Evolutionary conservation across 495 filamentous ascomycete genomes (phyloP).

Genomic region (Hyaloscypha bicolor): DNA sequence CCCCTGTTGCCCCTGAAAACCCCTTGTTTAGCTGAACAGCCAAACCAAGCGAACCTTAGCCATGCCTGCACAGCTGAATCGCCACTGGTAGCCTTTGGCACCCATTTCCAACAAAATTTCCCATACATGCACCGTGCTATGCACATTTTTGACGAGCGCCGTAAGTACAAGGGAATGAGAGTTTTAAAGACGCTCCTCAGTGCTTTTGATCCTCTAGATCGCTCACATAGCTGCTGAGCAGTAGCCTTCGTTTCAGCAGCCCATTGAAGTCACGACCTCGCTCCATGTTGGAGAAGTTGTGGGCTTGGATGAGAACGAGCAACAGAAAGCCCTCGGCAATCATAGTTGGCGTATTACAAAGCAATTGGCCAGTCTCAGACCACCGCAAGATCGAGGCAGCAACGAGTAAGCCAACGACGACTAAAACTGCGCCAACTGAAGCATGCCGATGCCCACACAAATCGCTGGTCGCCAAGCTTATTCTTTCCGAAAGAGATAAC

Average conservation of each 20-base stretch:
- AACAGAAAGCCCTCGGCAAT: slow-evolving; percentile 46
- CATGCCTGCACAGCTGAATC: no score
- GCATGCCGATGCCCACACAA: slow-evolving; percentile 35
- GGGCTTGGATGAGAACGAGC: slow-evolving; percentile 42
- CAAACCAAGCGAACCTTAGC: no score
- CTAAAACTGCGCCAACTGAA: slow-evolving; percentile 31
- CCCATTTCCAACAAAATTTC: no score
- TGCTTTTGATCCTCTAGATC: slow-evolving; percentile 1
- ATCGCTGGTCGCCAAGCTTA: slow-evolving; percentile 32
- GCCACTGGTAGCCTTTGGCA: no score
- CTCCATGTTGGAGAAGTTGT: slow-evolving; percentile 37
- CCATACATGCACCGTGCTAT: no score
- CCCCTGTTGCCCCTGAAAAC: no score
- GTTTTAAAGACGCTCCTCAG: no score
- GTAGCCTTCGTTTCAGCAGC: slow-evolving; percentile 33
- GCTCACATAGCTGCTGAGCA: slow-evolving; percentile 27
- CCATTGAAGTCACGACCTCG: slow-evolving; percentile 31
- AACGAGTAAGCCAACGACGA: slow-evolving; percentile 36
- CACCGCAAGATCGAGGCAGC: slow-evolving; percentile 41
- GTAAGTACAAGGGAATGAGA: no score
- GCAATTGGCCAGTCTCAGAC: slow-evolving; percentile 42
- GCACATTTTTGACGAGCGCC: no score
- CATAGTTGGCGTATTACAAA: slow-evolving; percentile 45
- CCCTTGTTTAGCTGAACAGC: no score
- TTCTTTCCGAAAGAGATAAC: slow-evolving; percentile 26